A percentile compares a stretch with the other conserved stretches of the same genome.
These are phyloP conservation scores for Pichia occidentalis DNA, from an alignment of 805 yeast species.

Conservation along the genomic window DNA sequence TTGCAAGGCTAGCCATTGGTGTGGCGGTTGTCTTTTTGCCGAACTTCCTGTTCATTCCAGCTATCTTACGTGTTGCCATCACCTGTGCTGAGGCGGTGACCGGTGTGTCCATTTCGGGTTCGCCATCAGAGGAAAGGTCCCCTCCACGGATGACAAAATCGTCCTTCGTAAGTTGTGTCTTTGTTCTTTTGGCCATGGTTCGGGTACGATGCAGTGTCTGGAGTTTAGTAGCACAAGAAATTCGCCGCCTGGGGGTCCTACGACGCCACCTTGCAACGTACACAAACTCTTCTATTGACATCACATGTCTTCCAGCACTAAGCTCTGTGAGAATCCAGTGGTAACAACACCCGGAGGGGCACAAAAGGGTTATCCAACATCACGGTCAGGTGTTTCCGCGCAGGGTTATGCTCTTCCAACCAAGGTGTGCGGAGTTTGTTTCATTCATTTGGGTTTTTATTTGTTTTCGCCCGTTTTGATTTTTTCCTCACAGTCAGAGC, in stretches of 20 bases:
- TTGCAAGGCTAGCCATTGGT: neutral
- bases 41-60: conserved; percentile 24
- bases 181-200: conserved; percentile 47
- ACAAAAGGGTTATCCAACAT: no score
- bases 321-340: no score
- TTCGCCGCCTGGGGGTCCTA: neutral
- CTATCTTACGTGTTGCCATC: conserved; percentile 63
- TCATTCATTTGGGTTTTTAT: no score
- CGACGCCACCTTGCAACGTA: no score
- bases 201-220: neutral
- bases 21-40: neutral
- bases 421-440: no score
- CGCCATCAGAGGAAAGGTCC: conserved; percentile 30
- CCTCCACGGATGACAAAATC: conserved; percentile 9
- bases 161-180: conserved; percentile 48
- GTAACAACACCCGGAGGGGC: no score
- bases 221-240: neutral
- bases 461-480: no score
- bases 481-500: no score
- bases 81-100: conserved; percentile 52
- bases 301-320: no score
- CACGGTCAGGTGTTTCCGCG: no score
- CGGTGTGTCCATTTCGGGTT: conserved; percentile 31
- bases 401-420: no score
- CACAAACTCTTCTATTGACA: no score